These are phyloP conservation scores for Nigrospora sphaerica DNA, from an alignment of 2,329 filamentous ascomycete genomes.

Conservation along the genomic window DNA sequence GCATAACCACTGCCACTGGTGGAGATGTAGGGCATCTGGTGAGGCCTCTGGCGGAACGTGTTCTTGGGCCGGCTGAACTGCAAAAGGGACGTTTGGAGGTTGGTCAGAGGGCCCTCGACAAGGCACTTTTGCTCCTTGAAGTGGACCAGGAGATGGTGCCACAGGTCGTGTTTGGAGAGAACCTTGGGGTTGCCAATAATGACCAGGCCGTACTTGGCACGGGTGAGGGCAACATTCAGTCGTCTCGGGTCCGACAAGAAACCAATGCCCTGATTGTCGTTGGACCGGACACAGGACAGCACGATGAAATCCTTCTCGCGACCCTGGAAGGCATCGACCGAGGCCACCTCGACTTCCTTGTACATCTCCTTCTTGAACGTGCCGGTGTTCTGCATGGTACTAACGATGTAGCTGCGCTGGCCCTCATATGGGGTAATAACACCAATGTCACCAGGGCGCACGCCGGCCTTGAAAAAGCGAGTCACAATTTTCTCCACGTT, in stretches of 20 bases:
- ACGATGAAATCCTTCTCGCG: slow-evolving; percentile 99
- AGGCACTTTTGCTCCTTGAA: slow-evolving; percentile 97
- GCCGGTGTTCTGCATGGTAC: slow-evolving; percentile 97
- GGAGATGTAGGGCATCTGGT: slow-evolving; percentile 63
- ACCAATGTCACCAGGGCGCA: slow-evolving; percentile 88
- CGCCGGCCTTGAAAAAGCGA: slow-evolving; percentile 96
- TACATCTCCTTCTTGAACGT: slow-evolving; percentile 98
- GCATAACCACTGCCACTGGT: slow-evolving; percentile 28
- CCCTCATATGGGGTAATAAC: slow-evolving; percentile 99
- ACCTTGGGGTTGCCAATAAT: slow-evolving; percentile 98
- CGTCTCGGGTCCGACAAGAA: slow-evolving; percentile 97
- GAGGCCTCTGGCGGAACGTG: slow-evolving; percentile 76
- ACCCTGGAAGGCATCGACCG: slow-evolving; percentile 96
- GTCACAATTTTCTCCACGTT: slow-evolving; percentile 99
- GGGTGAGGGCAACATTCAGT: slow-evolving; percentile 92
- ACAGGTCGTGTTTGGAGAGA: slow-evolving; percentile 92
- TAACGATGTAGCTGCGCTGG: slow-evolving; percentile 95
- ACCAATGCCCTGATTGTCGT: slow-evolving; percentile 97
- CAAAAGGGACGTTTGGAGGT: slow-evolving; percentile 89
- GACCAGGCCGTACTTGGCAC: slow-evolving; percentile 92
- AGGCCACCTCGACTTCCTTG: slow-evolving; percentile 97
- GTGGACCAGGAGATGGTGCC: slow-evolving; percentile 90
- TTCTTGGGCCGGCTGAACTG: slow-evolving; percentile 94
- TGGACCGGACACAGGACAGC: slow-evolving; percentile 93
- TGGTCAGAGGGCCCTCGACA: slow-evolving; percentile 89